Conservation (phyloP, 2,329 filamentous ascomycete species). For the Volutella citrinella region DNA sequence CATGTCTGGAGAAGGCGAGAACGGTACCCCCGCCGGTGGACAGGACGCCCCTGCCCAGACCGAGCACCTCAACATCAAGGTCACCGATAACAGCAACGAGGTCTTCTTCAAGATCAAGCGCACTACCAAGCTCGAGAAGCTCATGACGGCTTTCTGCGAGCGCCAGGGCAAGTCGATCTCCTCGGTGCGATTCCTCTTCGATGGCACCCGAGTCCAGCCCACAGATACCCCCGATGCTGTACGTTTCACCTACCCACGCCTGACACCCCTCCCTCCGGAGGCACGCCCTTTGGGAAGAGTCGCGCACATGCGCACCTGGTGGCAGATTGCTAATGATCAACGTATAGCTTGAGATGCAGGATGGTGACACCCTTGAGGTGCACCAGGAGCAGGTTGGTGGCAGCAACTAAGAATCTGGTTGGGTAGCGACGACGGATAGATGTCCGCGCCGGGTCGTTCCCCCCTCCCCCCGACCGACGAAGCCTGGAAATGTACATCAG, state of each 20-base stretch:
- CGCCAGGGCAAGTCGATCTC: slow-evolving; percentile 83
- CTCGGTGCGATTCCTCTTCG: slow-evolving; percentile 92
- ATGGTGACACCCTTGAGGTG: slow-evolving; percentile 94
- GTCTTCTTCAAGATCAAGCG: slow-evolving; percentile 99
- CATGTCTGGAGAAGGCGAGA: slow-evolving; percentile 47
- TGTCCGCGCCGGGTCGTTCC: too few relatives aligned
- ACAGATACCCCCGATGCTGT: slow-evolving; percentile 90
- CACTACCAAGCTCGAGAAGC: slow-evolving; percentile 90
- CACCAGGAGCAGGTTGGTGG: slow-evolving; percentile 98
- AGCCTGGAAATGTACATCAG: slow-evolving; percentile 23
- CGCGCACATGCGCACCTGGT: too few relatives aligned
- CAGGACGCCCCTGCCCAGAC: slow-evolving; percentile 45
- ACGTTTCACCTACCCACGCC: too few relatives aligned
- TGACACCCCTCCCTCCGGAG: slow-evolving; percentile 2
- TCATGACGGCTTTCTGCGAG: slow-evolving; percentile 98
- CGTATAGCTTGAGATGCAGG: slow-evolving; percentile 85
- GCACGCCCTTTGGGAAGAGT: too few relatives aligned
- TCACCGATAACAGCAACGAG: slow-evolving; percentile 98
- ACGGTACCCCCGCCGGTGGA: slow-evolving; percentile 48
- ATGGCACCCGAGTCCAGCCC: slow-evolving; percentile 87
- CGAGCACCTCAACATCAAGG: slow-evolving; percentile 98
- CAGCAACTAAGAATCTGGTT: slow-evolving; percentile 20
- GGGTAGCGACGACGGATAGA: slow-evolving; percentile 2
- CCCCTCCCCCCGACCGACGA: too few relatives aligned
- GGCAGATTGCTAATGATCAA: too few relatives aligned